These are phyloP conservation scores for Juglanconis sp. DNA, from an alignment of 2,329 filamentous ascomycete genomes.

Conservation along the genomic window DNA sequence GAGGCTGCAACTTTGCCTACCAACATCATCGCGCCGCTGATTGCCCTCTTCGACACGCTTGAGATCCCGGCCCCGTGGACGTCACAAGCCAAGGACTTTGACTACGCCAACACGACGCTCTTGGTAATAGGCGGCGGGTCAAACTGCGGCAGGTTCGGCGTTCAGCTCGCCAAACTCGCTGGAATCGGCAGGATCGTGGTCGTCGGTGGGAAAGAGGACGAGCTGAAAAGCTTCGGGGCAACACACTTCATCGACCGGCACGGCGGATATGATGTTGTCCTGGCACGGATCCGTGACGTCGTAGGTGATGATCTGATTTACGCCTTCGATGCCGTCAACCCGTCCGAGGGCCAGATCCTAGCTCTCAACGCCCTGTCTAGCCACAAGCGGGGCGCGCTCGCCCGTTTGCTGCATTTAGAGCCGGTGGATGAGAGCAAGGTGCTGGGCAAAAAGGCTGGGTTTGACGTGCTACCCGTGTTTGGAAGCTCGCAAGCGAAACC, in stretches of 20 bases:
- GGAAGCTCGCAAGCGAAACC: constrained; percentile 26
- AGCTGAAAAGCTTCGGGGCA: constrained; percentile 34
- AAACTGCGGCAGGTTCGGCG: constrained; percentile 31
- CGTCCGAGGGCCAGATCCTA: constrained; percentile 24
- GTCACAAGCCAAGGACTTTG: constrained; percentile 19
- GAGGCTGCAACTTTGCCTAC: constrained; percentile 35
- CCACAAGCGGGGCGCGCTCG: constrained; percentile 31
- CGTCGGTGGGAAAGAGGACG: constrained; percentile 28
- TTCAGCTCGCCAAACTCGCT: constrained; percentile 32
- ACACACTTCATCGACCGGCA: constrained; percentile 40
- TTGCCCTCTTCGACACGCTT: constrained; percentile 32
- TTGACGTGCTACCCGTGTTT: constrained; percentile 26
- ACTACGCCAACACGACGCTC: constrained; percentile 24
- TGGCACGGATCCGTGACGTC: constrained; percentile 29
- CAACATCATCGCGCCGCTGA: constrained; percentile 32
- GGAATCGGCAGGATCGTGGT: constrained; percentile 37
- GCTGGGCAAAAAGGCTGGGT: constrained; percentile 30
- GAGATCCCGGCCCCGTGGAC: constrained; percentile 28
- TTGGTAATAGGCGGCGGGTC: constrained; percentile 34
- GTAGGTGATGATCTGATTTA: constrained; percentile 38
- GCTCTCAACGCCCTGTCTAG: constrained; percentile 33
- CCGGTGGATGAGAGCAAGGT: constrained; percentile 27
- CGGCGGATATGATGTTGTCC: constrained; percentile 28
- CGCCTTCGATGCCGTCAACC: constrained; percentile 33
- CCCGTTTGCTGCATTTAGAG: constrained; percentile 24